phyloP scores from a whole-genome alignment of 2,329 filamentous ascomycete genomes.

The Lachnum nothofagi region DNA sequence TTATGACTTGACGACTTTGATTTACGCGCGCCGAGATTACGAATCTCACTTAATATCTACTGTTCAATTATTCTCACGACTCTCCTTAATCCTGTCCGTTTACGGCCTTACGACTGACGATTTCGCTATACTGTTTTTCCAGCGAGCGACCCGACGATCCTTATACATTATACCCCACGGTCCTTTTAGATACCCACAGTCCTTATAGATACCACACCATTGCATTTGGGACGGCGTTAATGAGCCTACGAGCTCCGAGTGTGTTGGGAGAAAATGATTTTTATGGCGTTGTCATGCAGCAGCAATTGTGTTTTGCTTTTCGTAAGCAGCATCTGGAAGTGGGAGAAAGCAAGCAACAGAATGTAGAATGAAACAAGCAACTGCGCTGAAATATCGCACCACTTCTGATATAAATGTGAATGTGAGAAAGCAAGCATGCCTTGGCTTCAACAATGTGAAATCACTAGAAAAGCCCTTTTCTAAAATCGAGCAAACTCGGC shows the following conservation, averaged over 20 bases:
- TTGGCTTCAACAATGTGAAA: too few relatives aligned
- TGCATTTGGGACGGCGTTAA: conserved; percentile 28
- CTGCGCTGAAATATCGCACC: not conserved
- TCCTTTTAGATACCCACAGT: conserved; percentile 28
- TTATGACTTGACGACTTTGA: conserved; percentile 18
- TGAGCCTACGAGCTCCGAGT: conserved; percentile 5
- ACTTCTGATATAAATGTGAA: too few relatives aligned
- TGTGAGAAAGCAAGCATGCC: too few relatives aligned
- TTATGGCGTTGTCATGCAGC: conserved; percentile 10
- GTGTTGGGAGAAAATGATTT: conserved; percentile 13
- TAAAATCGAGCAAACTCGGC: too few relatives aligned
- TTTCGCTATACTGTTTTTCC: conserved; percentile 30
- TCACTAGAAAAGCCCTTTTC: too few relatives aligned
- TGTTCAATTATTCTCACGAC: conserved; percentile 20
- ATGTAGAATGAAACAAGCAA: conserved; percentile 1
- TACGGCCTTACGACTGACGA: conserved; percentile 29
- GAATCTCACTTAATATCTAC: conserved; percentile 20
- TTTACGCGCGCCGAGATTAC: conserved; percentile 13
- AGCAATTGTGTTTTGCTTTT: conserved; percentile 6
- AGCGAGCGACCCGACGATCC: conserved; percentile 25
- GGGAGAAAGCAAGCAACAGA: too few relatives aligned
- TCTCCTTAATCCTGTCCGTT: conserved; percentile 19
- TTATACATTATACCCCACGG: conserved; percentile 23
- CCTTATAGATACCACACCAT: conserved; percentile 25
- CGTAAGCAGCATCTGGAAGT: conserved; percentile 1